Evolutionary conservation across 164 flowering plant species (phyloP), one percentile per base, ranked within the genome.

Genomic region (Cinnamomum micranthum): DNA sequence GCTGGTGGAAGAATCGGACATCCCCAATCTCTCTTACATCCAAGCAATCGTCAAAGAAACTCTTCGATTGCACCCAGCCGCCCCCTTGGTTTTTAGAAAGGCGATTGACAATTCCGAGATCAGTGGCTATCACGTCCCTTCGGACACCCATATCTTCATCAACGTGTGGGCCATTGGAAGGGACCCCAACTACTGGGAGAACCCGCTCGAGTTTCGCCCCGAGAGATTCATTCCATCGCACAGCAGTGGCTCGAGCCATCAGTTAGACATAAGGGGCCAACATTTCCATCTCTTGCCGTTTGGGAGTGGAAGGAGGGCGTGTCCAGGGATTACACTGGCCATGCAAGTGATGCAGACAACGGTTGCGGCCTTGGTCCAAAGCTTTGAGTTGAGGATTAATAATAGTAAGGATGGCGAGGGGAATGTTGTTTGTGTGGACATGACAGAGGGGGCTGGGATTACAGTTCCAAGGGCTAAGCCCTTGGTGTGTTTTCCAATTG

Each of bases 261-360:
- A 35, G 41, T 3, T 84, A 10, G 84, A 81, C 23, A 74, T 82
- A 4, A 75, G 78, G 58, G 86, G 86, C 4, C 81, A 79, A 33
- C 74, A 80, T 60, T 84, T 78, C 31, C 79, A 80, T 73, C 17
- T 80, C 0, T 25, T 84, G 64, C 86, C 86, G 0, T 84, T 84
- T 31, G 86, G 83, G 13, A 71, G 84, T 0, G 84, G 86, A 13
- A 60, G 84, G 27, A 68, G 86, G 55, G 66, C 71, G 6, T 84
- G 86, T n/a, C 76, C 76, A 0, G 76, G 76, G n/a, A 19, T 27
- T 27, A 28, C 76, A 20, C 55, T 74, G 7, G 76, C 76, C 5
- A 20, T 68, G 20, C 76, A 58, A 2, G 35, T 68, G 14, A 50
- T 74, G 0, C 76, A 31, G 14, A 62, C 71, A 22, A 59, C 71